Evolutionary conservation across 768 basidiomycete genomes (phyloP).

Genomic region (Filobasidium floriforme): DNA sequence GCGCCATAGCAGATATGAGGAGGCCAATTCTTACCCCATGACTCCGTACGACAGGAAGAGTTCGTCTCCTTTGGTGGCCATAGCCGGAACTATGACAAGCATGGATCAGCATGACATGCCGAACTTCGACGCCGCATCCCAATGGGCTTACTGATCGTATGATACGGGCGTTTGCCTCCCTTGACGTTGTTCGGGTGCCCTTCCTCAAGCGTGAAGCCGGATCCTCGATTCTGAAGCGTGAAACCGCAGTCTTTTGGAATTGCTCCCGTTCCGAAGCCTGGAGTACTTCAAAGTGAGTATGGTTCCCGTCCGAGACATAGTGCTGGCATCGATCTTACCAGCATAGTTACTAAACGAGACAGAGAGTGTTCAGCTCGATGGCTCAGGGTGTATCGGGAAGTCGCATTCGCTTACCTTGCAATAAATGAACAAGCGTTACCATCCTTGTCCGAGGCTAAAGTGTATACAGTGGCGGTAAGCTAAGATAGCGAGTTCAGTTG

Average conservation of each 20-base stretch:
- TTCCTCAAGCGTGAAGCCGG: constrained; percentile 69
- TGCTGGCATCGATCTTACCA: constrained; percentile 25
- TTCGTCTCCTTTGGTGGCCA: constrained; percentile 66
- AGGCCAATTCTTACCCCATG: constrained; percentile 24
- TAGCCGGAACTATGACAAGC: constrained; percentile 57
- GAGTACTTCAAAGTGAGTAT: constrained; percentile 53
- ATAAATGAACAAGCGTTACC: constrained; percentile 48
- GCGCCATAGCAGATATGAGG: constrained; percentile 1
- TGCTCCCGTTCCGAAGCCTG: constrained; percentile 84
- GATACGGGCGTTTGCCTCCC: constrained; percentile 80
- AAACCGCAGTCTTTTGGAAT: constrained; percentile 92
- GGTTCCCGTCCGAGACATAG: neutral
- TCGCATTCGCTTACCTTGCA: constrained; percentile 22
- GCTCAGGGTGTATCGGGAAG: neutral
- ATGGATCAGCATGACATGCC: neutral
- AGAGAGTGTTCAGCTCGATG: neutral
- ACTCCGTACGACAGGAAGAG: constrained; percentile 67
- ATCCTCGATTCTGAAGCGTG: constrained; percentile 88
- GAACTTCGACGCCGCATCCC: neutral
- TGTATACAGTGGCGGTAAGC: constrained; percentile 52
- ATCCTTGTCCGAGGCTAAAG: constrained; percentile 61
- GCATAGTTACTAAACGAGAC: constrained; percentile 29
- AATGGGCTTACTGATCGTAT: constrained; percentile 60
- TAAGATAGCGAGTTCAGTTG: no score
- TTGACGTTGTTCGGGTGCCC: constrained; percentile 77